Conservation (phyloP, 805 yeast genomes). For the Hemisphaericaspora nanyangensis region DNA sequence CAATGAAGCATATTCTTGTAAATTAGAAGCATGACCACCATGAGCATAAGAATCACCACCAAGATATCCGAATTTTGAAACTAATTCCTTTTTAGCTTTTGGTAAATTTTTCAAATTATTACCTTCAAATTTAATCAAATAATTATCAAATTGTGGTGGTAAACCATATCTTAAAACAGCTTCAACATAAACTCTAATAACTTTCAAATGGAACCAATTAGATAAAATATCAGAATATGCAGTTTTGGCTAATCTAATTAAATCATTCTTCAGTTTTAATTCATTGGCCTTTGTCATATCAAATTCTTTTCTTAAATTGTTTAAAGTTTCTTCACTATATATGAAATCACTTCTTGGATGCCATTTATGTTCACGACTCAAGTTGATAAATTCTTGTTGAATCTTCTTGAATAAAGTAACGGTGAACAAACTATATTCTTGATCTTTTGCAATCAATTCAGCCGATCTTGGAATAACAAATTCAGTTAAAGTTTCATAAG, state of each 20-base stretch:
- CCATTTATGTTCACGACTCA: slow-evolving; percentile 82
- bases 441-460: slow-evolving; percentile 60
- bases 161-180: slow-evolving; percentile 92
- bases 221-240: slow-evolving; percentile 86
- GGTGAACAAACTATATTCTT: slow-evolving; percentile 67
- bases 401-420: slow-evolving; percentile 85
- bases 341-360: slow-evolving; percentile 84
- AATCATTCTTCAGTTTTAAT: slow-evolving; percentile 66
- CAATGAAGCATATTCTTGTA: slow-evolving; percentile 84
- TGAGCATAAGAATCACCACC: slow-evolving; percentile 84
- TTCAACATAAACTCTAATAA: slow-evolving; percentile 85
- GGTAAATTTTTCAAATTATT: slow-evolving; percentile 32
- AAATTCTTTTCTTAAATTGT: slow-evolving; percentile 73
- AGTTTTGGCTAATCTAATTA: slow-evolving; percentile 76
- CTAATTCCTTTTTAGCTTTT: slow-evolving; percentile 65
- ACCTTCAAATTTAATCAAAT: slow-evolving; percentile 42
- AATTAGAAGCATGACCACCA: slow-evolving; percentile 61
- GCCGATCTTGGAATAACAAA: slow-evolving; percentile 95
- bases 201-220: slow-evolving; percentile 88
- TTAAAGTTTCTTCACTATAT: slow-evolving; percentile 74
- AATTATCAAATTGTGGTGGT: slow-evolving; percentile 81
- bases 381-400: slow-evolving; percentile 61
- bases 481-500: slow-evolving; percentile 72
- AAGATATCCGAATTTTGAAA: slow-evolving; percentile 77
- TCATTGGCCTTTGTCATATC: slow-evolving; percentile 73